Percentiles rank a stretch among this genome's conserved stretches.
Evolutionary conservation across 768 basidiomycete species (phyloP).

Genomic region (Serendipita sp.): DNA sequence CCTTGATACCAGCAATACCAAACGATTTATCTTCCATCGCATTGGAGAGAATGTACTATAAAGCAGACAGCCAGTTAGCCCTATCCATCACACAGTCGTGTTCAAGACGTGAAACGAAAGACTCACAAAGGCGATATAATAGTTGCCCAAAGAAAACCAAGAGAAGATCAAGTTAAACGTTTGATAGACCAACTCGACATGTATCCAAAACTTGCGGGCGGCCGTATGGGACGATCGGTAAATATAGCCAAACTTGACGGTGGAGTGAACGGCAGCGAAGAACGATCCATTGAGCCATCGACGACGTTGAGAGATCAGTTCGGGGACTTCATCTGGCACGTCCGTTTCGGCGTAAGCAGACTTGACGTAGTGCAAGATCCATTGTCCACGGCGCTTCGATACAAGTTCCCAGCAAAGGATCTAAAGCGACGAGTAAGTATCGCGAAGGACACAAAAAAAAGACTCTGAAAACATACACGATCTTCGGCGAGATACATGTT

Average conservation of each 20-base stretch:
- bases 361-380: constrained; percentile 32
- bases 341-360: constrained; percentile 27
- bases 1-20: constrained; percentile 41
- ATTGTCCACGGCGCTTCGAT: constrained; percentile 26
- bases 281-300: constrained; percentile 35
- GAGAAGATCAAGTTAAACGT: constrained; percentile 81
- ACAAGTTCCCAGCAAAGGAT: constrained; percentile 36
- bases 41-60: constrained; percentile 39
- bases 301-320: constrained; percentile 78
- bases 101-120: neutral
- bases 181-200: constrained; percentile 87
- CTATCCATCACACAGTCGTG: neutral
- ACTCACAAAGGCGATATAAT: constrained; percentile 66
- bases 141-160: constrained; percentile 88
- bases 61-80: too few relatives aligned
- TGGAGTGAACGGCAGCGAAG: constrained; percentile 90
- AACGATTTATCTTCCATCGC: constrained; percentile 56
- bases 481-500: constrained; percentile 28
- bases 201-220: constrained; percentile 82
- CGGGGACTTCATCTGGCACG: constrained; percentile 53
- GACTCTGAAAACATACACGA: neutral
- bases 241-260: constrained; percentile 85
- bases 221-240: constrained; percentile 79
- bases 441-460: neutral
- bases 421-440: constrained; percentile 17